A percentile compares a stretch with the other conserved stretches of the same genome.
Evolutionary conservation across 805 yeast species (phyloP).

Genomic region (Metschnikowia proteae): DNA sequence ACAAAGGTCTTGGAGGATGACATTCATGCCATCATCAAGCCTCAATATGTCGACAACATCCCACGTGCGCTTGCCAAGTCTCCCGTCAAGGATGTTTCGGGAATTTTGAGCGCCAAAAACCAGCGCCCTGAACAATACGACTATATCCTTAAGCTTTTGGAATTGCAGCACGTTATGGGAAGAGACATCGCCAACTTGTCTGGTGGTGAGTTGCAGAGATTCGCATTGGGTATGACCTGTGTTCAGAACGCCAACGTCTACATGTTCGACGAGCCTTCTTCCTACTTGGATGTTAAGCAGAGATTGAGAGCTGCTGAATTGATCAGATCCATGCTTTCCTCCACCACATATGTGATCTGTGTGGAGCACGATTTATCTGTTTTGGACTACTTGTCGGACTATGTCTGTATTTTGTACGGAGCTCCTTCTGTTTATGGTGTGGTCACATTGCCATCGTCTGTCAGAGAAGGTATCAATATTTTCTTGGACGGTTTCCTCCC

Average conservation of each 20-base stretch:
- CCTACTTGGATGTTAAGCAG: conserved; percentile 97
- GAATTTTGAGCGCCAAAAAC: conserved; percentile 67
- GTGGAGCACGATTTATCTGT: conserved; percentile 99
- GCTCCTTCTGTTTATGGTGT: conserved; percentile 99
- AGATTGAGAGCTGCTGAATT: conserved; percentile 96
- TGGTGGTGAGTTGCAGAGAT: conserved; percentile 98
- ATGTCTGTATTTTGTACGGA: conserved; percentile 94
- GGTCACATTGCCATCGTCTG: conserved; percentile 93
- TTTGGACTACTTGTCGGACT: conserved; percentile 93
- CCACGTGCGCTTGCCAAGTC: conserved; percentile 92
- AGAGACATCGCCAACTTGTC: conserved; percentile 89
- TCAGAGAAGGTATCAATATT: conserved; percentile 98
- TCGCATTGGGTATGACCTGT: conserved; percentile 96
- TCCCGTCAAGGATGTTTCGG: conserved; percentile 82
- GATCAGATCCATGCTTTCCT: conserved; percentile 77
- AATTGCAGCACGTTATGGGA: conserved; percentile 67
- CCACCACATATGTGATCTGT: conserved; percentile 83
- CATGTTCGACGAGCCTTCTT: conserved; percentile 99
- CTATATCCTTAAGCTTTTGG: conserved; percentile 63
- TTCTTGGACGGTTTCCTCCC: conserved; percentile 98
- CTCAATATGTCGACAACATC: conserved; percentile 96
- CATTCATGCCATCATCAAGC: conserved; percentile 95
- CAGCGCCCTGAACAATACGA: conserved; percentile 70
- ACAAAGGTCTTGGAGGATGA: conserved; percentile 91
- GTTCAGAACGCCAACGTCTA: conserved; percentile 92